Base-by-base conservation (phyloP, 148 eudicot genomes). In the Drosera capensis region DNA sequence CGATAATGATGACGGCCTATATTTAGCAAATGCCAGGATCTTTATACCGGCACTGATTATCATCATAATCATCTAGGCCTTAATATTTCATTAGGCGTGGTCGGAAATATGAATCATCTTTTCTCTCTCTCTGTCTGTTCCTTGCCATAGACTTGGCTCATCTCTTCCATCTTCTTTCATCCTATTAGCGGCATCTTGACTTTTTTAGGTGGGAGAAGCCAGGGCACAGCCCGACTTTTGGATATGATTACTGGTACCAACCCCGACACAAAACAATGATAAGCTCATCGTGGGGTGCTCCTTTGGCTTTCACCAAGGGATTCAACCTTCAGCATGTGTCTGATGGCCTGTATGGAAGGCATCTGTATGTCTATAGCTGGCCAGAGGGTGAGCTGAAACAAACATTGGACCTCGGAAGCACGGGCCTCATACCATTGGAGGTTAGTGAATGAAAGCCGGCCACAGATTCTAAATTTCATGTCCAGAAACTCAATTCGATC, bases 211-310 rank as follows among this genome's bases (percentile, higher is more conserved):
- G 99, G 99, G 99, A 92, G 58, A 92, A 92, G 59, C 94, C 94
- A 5, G 99, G 95, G 41, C 76, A 92, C 34, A 85, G 86, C 49
- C 99, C 99, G 1, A 64, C 72, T 18, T 92, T 71, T 40, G 99
- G 99, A 13, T 92, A 92, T 45, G 99, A 92, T 68, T 92, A 65
- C 60, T 92, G 99, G 99, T 92, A 92, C 62, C 99, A 92, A 62
- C 99, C 99, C 19, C 74, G 82, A 29, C 94, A 81, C 52, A 72
- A 79, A 62, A 92, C 95, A 18, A 92, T 92, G 99, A 85, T 92
- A 43, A 92, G 99, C 73, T 76, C 82, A 45, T 76, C 99, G 29
- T 92, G 99, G 99, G 99, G 99, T 44, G 95, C 95, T 30, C 99
- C 99, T 5, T 53, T 58, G 37, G 99, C 99, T 46, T 92, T 92